Base-by-base conservation (phyloP, 306 rosid species). In the Trifolium fragiferum region DNA sequence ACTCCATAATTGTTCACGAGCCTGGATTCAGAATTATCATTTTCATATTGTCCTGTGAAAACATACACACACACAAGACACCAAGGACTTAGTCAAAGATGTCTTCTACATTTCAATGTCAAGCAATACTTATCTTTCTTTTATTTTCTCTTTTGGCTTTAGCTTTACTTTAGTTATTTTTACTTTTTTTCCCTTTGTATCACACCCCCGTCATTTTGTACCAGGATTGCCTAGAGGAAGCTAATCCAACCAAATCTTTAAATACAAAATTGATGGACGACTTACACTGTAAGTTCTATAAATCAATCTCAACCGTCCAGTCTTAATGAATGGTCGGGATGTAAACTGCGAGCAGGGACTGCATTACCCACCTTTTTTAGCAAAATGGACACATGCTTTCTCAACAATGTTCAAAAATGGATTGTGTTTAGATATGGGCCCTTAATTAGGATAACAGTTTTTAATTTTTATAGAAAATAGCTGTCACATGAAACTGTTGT, bases 321-420 rank as follows among this genome's bases (percentile, higher is more conserved):
- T 54, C 59, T 54, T 10, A 3, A 53, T 19, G 12, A 18, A 9
- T 19, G 27, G 12, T 53, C 19, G 59, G 10, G 30, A 9, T 53
- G 27, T 7, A 6, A 59, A 27, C 65, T 5, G 10, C 35, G 5
- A 7, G 14, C 15, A 55, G 33, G 61, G 62, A 57, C 21, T 23
- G 62, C n/a, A 21, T 11, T 57, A 6, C 37, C 51, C 51, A 6
- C 11, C 69, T 19, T 64, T 64, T 63, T 15, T 20, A 1, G 13
- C 54, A 44, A 68, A 38, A 69, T 50, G 20, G 35, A 51, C n/a
- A 62, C 9, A 14, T 25, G 46, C 32, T 74, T 66, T 47, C 75
- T 70, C 30, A 16, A 41, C 25, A 69, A 9, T n/a, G 44, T 37
- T 64, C 1, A 1, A 20, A 19, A 10, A 64, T 7, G 19, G 50